A percentile compares a stretch with the other conserved stretches of the same genome.
Conservation (phyloP, 2,329 filamentous ascomycete genomes). For the Myriosclerotinia scirpicola region DNA sequence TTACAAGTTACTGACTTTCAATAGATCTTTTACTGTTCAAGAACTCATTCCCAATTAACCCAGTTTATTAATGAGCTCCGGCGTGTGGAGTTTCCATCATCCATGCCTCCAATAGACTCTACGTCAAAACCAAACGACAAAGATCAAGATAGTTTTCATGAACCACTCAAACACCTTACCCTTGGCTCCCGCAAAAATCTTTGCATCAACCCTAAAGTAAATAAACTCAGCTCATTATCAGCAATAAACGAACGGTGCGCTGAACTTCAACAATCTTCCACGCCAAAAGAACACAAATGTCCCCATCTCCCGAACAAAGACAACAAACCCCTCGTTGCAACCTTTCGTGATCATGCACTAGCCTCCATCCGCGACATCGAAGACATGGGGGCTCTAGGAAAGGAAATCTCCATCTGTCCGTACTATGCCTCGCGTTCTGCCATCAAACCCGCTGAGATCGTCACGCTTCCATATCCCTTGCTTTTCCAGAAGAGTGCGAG, state of each 20-base stretch:
- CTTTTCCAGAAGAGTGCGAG: conserved; percentile 83
- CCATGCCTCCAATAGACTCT: conserved; percentile 46
- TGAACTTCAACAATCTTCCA: conserved; percentile 77
- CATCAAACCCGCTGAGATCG: conserved; percentile 80
- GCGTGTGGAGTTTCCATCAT: conserved; percentile 62
- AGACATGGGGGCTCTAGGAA: conserved; percentile 77
- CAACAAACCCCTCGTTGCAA: conserved; percentile 66
- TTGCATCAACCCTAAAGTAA: conserved; percentile 86
- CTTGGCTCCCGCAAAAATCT: conserved; percentile 68
- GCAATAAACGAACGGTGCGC: conserved; percentile 93
- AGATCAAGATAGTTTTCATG: conserved; percentile 41
- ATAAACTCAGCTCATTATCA: conserved; percentile 64
- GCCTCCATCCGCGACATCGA: conserved; percentile 92
- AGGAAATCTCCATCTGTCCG: conserved; percentile 78
- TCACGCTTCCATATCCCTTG: conserved; percentile 89
- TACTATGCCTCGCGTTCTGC: conserved; percentile 93
- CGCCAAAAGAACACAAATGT: conserved; percentile 66
- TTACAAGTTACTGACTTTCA: conserved; percentile 22
- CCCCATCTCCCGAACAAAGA: conserved; percentile 77
- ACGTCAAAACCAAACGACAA: conserved; percentile 32
- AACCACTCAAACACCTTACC: conserved; percentile 65
- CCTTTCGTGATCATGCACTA: conserved; percentile 82
- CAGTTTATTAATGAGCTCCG: conserved; percentile 69
- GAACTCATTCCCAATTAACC: conserved; percentile 71
- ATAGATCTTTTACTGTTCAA: conserved; percentile 67